These are phyloP conservation scores for Ascoidea asiatica DNA, from an alignment of 805 yeast genomes.

Conservation along the genomic window DNA sequence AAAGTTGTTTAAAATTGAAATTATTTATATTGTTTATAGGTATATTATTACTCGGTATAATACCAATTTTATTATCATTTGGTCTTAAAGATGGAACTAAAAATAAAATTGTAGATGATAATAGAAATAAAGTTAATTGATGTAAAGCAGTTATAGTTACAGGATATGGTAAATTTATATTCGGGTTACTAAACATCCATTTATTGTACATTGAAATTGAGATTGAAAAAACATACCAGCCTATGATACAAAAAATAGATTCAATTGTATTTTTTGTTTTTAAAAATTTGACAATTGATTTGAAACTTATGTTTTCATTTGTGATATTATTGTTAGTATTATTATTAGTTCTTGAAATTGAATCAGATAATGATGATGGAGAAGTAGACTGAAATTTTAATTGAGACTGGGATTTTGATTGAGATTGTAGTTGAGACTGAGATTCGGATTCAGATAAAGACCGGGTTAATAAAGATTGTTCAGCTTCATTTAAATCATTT, in stretches of 20 bases:
- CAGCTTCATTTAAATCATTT: too few species aligned
- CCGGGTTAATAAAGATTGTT: too few species aligned
- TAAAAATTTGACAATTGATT: too few species aligned
- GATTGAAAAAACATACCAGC: constrained; percentile 64
- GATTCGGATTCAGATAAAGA: too few species aligned
- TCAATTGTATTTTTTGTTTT: neutral
- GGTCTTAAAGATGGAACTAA: constrained; percentile 35
- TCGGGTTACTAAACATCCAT: constrained; percentile 85
- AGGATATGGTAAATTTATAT: constrained; percentile 72
- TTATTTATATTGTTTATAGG: constrained; percentile 2
- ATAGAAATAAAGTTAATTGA: constrained; percentile 51
- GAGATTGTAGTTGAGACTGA: too few species aligned
- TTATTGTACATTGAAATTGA: constrained; percentile 75
- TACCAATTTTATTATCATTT: constrained; percentile 10
- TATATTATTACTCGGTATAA: too few species aligned
- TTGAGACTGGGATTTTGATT: too few species aligned
- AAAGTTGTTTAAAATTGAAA: constrained; percentile 9
- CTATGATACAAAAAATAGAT: constrained; percentile 15
- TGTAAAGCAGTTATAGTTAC: constrained; percentile 75
- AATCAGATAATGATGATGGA: too few species aligned
- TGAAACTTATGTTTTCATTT: too few species aligned
- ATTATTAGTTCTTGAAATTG: too few species aligned
- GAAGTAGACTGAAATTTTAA: too few species aligned
- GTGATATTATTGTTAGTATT: too few species aligned
- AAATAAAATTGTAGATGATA: constrained; percentile 35